Base-by-base conservation (phyloP, 345 rosid genomes). In the Eucalyptus coolabah region DNA sequence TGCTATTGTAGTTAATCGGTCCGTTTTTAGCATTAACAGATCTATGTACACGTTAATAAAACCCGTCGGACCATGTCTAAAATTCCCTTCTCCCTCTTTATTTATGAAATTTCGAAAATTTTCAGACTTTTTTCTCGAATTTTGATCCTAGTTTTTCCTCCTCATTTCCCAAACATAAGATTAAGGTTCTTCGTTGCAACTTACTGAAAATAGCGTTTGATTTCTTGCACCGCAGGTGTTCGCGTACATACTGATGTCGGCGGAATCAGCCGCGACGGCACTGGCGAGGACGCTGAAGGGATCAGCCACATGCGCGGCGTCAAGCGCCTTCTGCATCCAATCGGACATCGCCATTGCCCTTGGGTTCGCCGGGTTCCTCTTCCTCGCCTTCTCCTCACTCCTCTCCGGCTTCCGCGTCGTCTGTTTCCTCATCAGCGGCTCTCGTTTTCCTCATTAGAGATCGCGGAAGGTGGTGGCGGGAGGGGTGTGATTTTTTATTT, bases 321-420 rank as follows among this genome's bases (percentile, higher is more conserved):
- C 92, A 63, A 92, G 85, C 40, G 94, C 96, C 53, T 97, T 98
- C 87, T 97, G 99, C 85, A 87, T 97, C 86, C 99, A 98, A 91
- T 93, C 99, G 4, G 94, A 95, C 90, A 93, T 96, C 23, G 93
- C 99, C 82, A 91, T 97, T 47, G 96, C 94, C 2, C 92, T 98
- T 51, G 99, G 99, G 60, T 97, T 96, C 40, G 98, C 92, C 87
- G 98, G 96, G 89, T 98, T 98, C 90, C 89, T 97, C 24, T 97
- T 96, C 91, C 89, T 96, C 8, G 97, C 95, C 88, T 89, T 95
- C 49, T 97, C 99, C 65, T 94, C 95, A 34, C 88, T 96, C 91
- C 90, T 96, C 45, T 98, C 99, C 88, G 99, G 97, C 89, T 98
- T 94, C 91, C 96, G 98, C 87, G 95, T 97, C 51, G 97, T 91